Evolutionary conservation across 345 rosid species (phyloP), one percentile per base, ranked within the genome.

Genomic region (Arabidopsis suecica): DNA sequence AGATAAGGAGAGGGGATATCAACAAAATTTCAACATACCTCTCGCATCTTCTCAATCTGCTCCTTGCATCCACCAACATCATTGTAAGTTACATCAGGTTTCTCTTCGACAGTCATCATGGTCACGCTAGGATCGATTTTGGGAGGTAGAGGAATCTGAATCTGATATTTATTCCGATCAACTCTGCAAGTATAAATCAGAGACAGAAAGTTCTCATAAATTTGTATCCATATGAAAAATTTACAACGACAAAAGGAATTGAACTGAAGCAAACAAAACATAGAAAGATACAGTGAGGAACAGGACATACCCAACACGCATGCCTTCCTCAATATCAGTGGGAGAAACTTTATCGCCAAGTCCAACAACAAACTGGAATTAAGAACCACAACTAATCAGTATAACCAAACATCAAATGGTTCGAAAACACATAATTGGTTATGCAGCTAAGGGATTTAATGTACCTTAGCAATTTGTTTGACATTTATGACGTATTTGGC

Each of bases 71-170:
- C 96, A 53, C 97, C 98, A 65, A 91, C 98, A 79, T 94, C 98
- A 80, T 91, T 91, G 76, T 94, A 94, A 5, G 98, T 94, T 22
- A 94, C 98, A 78, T 94, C 98, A 32, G 98, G 98, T 69, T 94
- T 94, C 81, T 94, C 98, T 83, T 94, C 98, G 6, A 91, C 98
- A 0, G 97, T 94, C 98, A 94, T 94, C 99, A 95, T 95, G 49
- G 99, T 95, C 58, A 95, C 99, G 77, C 99, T 95, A 48, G 99
- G 99, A 83, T 95, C 99, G 66, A 95, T 95, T 77, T 95, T 95
- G 6, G 99, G 99, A 69, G 99, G 99, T 83, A 95, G 79, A 9
- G 99, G 97, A 60, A 95, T 95, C 80, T 95, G 99, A 61, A 95
- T 95, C 83, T 95, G 99, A 82, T 94, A 94, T 68, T 94, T 94